phyloP scores from a whole-genome alignment of 2,329 filamentous ascomycete genomes.

The Aureobasidium sp. region DNA sequence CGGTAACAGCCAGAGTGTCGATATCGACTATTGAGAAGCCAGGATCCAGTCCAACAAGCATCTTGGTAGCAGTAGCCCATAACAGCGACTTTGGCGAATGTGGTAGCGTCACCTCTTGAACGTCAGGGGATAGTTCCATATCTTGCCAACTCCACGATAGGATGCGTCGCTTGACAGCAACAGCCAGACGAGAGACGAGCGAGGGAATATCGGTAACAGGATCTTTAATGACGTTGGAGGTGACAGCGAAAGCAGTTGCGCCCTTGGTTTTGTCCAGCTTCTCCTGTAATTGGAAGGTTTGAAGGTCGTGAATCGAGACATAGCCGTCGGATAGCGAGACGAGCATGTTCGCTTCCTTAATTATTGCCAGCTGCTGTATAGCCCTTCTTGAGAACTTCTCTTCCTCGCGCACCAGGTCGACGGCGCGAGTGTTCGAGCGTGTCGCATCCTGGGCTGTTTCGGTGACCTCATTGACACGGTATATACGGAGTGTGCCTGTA shows the following conservation, averaged over 20 bases:
- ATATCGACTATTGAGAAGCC: slow-evolving; percentile 88
- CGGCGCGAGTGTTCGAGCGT: slow-evolving; percentile 37
- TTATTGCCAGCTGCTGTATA: slow-evolving; percentile 87
- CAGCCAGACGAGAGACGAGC: slow-evolving; percentile 83
- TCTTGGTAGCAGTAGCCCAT: slow-evolving; percentile 79
- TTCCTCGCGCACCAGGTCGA: slow-evolving; percentile 81
- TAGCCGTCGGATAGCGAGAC: slow-evolving; percentile 86
- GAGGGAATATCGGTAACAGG: slow-evolving; percentile 77
- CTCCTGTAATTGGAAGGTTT: slow-evolving; percentile 75
- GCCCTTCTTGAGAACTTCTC: slow-evolving; percentile 88
- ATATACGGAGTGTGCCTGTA: slow-evolving; percentile 80
- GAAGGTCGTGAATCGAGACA: slow-evolving; percentile 81
- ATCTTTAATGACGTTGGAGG: slow-evolving; percentile 92
- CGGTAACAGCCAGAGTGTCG: slow-evolving; percentile 60
- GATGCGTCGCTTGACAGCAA: slow-evolving; percentile 85
- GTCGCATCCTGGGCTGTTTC: slow-evolving; percentile 33
- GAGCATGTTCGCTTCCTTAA: slow-evolving; percentile 89
- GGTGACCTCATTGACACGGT: slow-evolving; percentile 69
- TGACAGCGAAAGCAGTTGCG: slow-evolving; percentile 83
- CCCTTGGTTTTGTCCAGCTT: slow-evolving; percentile 76
- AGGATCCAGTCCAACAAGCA: slow-evolving; percentile 84
- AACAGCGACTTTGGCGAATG: slow-evolving; percentile 82
- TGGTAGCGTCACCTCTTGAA: slow-evolving; percentile 67
- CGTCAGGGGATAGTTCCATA: slow-evolving; percentile 71
- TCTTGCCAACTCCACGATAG: slow-evolving; percentile 94